Evolutionary conservation across 1,284 basidiomycete genomes (phyloP).

Genomic region (Abortiporus biennis): DNA sequence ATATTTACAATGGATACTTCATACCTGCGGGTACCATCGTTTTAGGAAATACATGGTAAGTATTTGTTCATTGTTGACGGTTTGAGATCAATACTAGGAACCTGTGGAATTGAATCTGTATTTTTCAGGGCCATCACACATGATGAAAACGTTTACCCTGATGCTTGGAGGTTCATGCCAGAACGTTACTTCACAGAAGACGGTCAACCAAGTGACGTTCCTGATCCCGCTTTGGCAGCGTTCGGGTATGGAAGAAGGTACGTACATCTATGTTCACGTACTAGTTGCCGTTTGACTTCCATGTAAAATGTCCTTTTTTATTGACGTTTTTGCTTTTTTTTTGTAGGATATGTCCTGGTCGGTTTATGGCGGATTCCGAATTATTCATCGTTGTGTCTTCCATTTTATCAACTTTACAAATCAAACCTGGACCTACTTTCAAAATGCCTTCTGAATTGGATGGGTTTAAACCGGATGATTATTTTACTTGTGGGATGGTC

Average conservation of each 20-base stretch:
- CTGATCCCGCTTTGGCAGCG: slow-evolving; percentile 2
- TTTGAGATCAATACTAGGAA: too few species aligned
- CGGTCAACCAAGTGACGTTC: slow-evolving; percentile 7
- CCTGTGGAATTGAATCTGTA: not conserved
- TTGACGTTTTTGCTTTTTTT: not conserved
- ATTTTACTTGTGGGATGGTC: slow-evolving; percentile 4
- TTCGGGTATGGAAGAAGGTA: slow-evolving; percentile 16
- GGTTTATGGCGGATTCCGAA: slow-evolving; percentile 17
- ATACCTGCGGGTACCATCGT: slow-evolving; percentile 14
- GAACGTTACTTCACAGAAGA: slow-evolving; percentile 9
- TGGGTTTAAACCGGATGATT: not conserved
- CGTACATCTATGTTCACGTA: not conserved
- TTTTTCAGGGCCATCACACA: slow-evolving; percentile 8
- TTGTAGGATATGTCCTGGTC: slow-evolving; percentile 10
- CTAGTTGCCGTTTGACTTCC: not conserved
- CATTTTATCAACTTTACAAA: slow-evolving; percentile 18
- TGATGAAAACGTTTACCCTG: slow-evolving; percentile 11
- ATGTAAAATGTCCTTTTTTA: slow-evolving; percentile 5
- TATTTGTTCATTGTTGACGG: not conserved
- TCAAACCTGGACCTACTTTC: slow-evolving; percentile 13
- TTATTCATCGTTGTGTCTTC: slow-evolving; percentile 17
- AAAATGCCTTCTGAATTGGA: slow-evolving; percentile 11
- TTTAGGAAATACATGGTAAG: slow-evolving; percentile 11
- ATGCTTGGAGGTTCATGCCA: slow-evolving; percentile 13
- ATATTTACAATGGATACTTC: slow-evolving; percentile 15